phyloP scores from a whole-genome alignment of 176 grass and related monocot species.

The Bromus sterilis region DNA sequence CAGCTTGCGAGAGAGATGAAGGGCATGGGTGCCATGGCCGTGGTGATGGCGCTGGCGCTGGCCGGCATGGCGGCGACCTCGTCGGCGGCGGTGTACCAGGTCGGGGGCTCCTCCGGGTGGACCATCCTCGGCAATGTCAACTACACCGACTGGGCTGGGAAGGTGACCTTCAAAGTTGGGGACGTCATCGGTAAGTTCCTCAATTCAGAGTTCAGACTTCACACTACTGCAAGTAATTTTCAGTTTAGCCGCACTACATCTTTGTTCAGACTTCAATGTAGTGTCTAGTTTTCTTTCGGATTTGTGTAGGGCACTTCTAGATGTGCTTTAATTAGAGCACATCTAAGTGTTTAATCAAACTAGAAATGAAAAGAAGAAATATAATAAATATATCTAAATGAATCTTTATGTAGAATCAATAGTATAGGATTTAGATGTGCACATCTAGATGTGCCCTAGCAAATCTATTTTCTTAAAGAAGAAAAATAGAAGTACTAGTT shows the following conservation, averaged over 20 bases:
- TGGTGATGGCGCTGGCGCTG: slow-evolving; percentile 26
- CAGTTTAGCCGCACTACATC: not conserved
- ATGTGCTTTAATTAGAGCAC: too few species aligned
- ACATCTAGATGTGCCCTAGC: too few species aligned
- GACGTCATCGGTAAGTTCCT: slow-evolving; percentile 59
- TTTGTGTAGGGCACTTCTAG: too few species aligned
- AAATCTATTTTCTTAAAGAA: not conserved
- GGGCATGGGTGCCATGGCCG: not conserved
- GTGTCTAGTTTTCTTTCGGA: too few species aligned
- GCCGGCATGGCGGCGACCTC: slow-evolving; percentile 23
- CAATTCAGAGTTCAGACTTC: not conserved
- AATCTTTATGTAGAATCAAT: too few species aligned
- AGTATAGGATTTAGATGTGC: too few species aligned
- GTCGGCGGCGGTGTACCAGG: slow-evolving; percentile 50
- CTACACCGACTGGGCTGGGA: slow-evolving; percentile 55
- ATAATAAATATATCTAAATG: too few species aligned
- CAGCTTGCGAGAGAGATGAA: slow-evolving; percentile 1
- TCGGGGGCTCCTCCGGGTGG: slow-evolving; percentile 69
- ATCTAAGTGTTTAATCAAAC: too few species aligned
- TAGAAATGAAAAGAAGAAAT: too few species aligned
- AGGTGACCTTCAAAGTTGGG: slow-evolving; percentile 39
- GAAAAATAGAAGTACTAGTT: not conserved
- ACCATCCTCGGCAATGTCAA: slow-evolving; percentile 65
- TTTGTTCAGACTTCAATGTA: too few species aligned
- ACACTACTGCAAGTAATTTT: not conserved